These are phyloP conservation scores for Lentinus polychrous DNA, from an alignment of 1,284 basidiomycete species.

Conservation along the genomic window DNA sequence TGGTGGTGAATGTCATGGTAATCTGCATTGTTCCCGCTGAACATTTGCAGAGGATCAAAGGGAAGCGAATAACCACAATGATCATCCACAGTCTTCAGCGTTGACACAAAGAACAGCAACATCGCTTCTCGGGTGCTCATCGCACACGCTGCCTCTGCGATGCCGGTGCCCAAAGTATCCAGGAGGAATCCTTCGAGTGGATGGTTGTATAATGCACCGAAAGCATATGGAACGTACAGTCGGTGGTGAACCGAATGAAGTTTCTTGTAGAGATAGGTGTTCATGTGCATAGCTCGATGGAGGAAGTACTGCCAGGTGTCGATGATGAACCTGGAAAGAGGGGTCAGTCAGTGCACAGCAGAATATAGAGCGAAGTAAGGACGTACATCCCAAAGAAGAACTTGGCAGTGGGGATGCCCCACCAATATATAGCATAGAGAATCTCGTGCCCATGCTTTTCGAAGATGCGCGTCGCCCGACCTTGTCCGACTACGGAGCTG, in stretches of 20 bases:
- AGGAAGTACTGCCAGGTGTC: constrained; percentile 99
- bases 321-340: constrained; percentile 70
- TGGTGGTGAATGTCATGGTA: constrained; percentile 99
- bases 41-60: constrained; percentile 83
- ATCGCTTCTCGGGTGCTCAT: constrained; percentile 85
- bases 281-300: constrained; percentile 89
- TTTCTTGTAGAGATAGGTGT: constrained; percentile 86
- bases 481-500: constrained; percentile 32
- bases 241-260: constrained; percentile 96
- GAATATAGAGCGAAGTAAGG: constrained; percentile 1
- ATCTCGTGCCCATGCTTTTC: constrained; percentile 43
- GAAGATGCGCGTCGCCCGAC: constrained; percentile 22
- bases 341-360: constrained; percentile 6
- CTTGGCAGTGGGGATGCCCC: constrained; percentile 78
- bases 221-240: constrained; percentile 96
- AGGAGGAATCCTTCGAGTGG: constrained; percentile 87
- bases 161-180: constrained; percentile 76
- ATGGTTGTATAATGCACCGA: constrained; percentile 97
- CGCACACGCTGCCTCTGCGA: constrained; percentile 67
- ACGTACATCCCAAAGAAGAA: constrained; percentile 83
- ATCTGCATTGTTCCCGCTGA: constrained; percentile 92
- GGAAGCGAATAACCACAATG: constrained; percentile 92
- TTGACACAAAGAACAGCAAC: constrained; percentile 79
- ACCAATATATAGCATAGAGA: constrained; percentile 86
- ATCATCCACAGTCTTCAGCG: constrained; percentile 95